phyloP scores from a whole-genome alignment of 2,329 filamentous ascomycete species.

The Blastomyces parvus region DNA sequence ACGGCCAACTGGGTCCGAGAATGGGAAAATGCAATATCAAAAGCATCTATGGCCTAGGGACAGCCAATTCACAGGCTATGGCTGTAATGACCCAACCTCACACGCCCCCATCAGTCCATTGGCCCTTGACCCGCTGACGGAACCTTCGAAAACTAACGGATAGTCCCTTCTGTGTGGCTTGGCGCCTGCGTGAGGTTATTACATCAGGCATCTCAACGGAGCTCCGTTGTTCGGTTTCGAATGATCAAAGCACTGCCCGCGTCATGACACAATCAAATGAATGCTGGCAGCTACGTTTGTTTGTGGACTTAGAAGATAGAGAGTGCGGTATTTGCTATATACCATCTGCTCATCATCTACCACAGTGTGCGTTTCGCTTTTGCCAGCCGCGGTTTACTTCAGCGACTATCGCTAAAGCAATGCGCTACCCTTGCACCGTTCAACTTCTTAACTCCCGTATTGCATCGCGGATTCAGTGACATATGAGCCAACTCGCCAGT shows the following conservation, averaged over 20 bases:
- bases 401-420: background rate
- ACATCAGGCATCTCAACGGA: background rate
- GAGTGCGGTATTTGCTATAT: background rate
- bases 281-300: background rate
- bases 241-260: background rate
- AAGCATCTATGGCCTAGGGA: background rate
- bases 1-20: background rate
- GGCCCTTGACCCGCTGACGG: background rate
- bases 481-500: background rate
- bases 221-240: background rate
- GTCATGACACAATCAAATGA: background rate
- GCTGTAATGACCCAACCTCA: background rate
- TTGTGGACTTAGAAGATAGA: background rate
- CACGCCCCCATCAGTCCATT: background rate
- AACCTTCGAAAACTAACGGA: background rate
- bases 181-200: background rate
- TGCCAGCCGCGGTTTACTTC: background rate
- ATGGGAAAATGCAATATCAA: background rate
- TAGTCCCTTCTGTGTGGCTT: background rate
- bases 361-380: background rate
- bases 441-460: background rate
- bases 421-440: background rate
- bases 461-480: background rate
- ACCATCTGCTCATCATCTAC: background rate
- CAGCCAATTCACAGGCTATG: background rate